Conservation (phyloP, 2,329 filamentous ascomycete genomes). For the Fusarium sp. region DNA sequence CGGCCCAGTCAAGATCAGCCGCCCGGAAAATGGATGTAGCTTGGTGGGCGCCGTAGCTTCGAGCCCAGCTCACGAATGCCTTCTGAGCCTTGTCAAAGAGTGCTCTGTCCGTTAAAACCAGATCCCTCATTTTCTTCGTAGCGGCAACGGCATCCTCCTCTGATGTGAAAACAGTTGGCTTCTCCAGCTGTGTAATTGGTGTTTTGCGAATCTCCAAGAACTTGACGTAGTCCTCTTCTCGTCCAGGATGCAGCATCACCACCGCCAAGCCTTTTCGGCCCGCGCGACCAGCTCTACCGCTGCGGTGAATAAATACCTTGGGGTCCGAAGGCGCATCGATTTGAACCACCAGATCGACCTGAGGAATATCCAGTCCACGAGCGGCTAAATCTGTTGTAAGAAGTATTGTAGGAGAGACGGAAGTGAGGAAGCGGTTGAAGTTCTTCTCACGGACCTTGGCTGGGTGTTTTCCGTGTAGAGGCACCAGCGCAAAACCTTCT, state of each 20-base stretch:
- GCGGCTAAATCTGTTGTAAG: conserved; percentile 95
- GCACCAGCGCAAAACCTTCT: conserved; percentile 77
- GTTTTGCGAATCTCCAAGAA: conserved; percentile 92
- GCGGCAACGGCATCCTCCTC: conserved; percentile 72
- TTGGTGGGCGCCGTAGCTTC: conserved; percentile 91
- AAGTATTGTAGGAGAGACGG: conserved; percentile 82
- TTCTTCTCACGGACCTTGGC: conserved; percentile 91
- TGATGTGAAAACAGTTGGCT: conserved; percentile 70
- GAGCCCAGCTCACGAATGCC: conserved; percentile 94
- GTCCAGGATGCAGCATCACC: conserved; percentile 85
- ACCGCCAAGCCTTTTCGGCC: conserved; percentile 88
- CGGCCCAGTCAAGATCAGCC: conserved; percentile 85
- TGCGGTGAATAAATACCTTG: conserved; percentile 95
- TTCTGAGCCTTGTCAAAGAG: conserved; percentile 90
- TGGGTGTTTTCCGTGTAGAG: conserved; percentile 92
- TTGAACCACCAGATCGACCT: conserved; percentile 92
- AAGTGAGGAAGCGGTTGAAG: conserved; percentile 83
- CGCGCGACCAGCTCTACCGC: conserved; percentile 90
- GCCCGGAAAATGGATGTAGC: conserved; percentile 92
- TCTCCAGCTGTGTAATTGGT: conserved; percentile 76
- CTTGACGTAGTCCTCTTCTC: conserved; percentile 90
- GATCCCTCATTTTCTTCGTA: conserved; percentile 72
- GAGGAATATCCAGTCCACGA: conserved; percentile 90
- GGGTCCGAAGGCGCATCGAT: conserved; percentile 87
- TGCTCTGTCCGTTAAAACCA: conserved; percentile 66